Evolutionary conservation across 2,329 filamentous ascomycete genomes (phyloP), one percentile per base, ranked within the genome.

Genomic region (Epichloe sylvatica): DNA sequence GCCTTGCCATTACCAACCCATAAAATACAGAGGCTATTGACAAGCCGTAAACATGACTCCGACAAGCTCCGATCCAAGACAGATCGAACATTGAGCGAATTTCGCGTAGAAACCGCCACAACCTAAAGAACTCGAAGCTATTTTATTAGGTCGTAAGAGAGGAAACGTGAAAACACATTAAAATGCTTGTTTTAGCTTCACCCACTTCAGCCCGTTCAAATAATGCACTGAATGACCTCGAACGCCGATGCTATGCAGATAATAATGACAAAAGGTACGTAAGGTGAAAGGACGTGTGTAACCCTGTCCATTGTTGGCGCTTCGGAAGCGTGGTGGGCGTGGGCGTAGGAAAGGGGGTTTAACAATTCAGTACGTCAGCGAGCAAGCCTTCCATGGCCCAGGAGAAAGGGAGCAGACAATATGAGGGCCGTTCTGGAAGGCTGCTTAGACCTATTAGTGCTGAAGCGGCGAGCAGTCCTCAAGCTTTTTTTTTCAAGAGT

Each of bases 401-500:
- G 30, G 9, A 30, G 30, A 11, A 30, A 30, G 30, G 8, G 9
- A 30, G 30, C 30, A 30, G 30, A 9, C 9, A 30, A 4, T 11
- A 30, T 11, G 30, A 30, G 30, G 30, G 30, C 30, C 30, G 9
- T 30, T 30, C 30, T 30, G 30, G 3, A 30, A 30, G 3, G 30
- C 11, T 30, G 30, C 30, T 11, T 30, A 4, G 11, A 30, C 9
- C 30, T 30, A 30, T 30, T 30, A 30, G 30, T 30, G 30, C 30
- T 30, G 30, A 30, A 30, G 30, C 30, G 30, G 30, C 25, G 25
- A 30, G 25, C 1, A 30, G 25, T 9, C 25, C 25, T 30, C 8
- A 41, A 40, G 1, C 6, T 23, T 8, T 30, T 30, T 30, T 25
- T 25, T 12, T 63, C 54, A 78, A 9, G 73, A 71, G 53, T 70